phyloP scores from a whole-genome alignment of 176 grass and related monocot genomes.

The Canna indica region DNA sequence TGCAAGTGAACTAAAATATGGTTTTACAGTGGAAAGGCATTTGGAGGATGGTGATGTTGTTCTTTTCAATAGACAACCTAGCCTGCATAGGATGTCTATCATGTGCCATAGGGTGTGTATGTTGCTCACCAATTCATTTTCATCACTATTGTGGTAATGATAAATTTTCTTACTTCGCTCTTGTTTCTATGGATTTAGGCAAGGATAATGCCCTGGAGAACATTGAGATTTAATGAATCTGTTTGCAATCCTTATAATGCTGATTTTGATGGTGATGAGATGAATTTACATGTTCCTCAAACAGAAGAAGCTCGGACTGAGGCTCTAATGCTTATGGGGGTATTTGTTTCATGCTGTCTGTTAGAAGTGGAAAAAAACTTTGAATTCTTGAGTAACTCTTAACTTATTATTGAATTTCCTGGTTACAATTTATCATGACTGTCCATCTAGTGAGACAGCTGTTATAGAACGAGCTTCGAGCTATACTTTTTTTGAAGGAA shows the following conservation, averaged over 20 bases:
- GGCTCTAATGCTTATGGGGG: conserved; percentile 98
- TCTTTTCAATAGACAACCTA: conserved; percentile 94
- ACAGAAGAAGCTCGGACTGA: conserved; percentile 99
- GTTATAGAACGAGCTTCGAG: too few relatives aligned
- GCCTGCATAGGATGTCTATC: conserved; percentile 98
- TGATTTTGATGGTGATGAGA: conserved; percentile 99
- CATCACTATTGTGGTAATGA: conserved; percentile 5
- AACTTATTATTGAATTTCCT: neutral
- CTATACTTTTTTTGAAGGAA: too few relatives aligned
- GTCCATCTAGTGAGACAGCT: neutral
- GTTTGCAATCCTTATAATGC: conserved; percentile 99
- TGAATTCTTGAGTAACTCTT: neutral
- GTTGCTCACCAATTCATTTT: neutral
- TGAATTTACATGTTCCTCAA: conserved; percentile 98
- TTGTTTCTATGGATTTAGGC: conserved; percentile 45
- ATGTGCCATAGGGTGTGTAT: conserved; percentile 76
- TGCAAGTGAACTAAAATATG: conserved; percentile 82
- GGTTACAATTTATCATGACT: too few relatives aligned
- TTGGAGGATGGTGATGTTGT: conserved; percentile 94
- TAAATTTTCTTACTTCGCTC: conserved; percentile 15
- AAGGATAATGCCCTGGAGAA: conserved; percentile 97
- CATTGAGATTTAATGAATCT: conserved; percentile 96
- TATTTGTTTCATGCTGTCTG: conserved; percentile 15
- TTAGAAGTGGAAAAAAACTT: neutral
- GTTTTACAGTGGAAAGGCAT: conserved; percentile 83